Percentiles rank a stretch among this genome's conserved stretches.
Evolutionary conservation across 2,329 filamentous ascomycete species (phyloP).

Genomic region (Fusarium xylarioides): DNA sequence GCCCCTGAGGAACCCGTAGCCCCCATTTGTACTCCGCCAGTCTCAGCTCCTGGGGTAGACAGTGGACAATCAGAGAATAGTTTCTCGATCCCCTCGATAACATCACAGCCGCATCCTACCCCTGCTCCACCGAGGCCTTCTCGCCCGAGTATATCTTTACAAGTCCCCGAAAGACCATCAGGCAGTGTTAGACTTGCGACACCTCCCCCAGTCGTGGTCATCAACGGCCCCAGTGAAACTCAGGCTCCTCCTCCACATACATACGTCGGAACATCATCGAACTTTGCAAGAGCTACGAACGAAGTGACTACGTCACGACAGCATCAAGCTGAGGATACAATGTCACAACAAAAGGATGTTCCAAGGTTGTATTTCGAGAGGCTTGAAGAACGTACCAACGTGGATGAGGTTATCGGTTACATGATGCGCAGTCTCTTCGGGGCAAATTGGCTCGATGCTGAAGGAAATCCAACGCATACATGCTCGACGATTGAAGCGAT

Average conservation of each 20-base stretch:
- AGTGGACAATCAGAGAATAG: slow-evolving; percentile 1
- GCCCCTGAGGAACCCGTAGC: slow-evolving; percentile 14
- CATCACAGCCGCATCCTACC: slow-evolving; percentile 20
- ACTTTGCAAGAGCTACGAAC: slow-evolving; percentile 35
- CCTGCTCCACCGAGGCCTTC: slow-evolving; percentile 39
- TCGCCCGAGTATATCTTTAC: slow-evolving; percentile 52
- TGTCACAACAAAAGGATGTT: slow-evolving; percentile 27
- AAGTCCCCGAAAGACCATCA: slow-evolving; percentile 61
- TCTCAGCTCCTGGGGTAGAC: neutral
- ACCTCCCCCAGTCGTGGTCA: slow-evolving; percentile 53
- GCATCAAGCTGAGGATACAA: slow-evolving; percentile 5
- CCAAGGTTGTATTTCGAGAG: slow-evolving; percentile 49
- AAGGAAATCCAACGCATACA: slow-evolving; percentile 53
- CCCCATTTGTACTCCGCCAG: slow-evolving; percentile 6
- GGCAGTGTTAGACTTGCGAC: slow-evolving; percentile 71
- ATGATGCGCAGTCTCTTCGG: slow-evolving; percentile 61
- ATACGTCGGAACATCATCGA: slow-evolving; percentile 6
- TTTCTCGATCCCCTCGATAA: slow-evolving; percentile 12
- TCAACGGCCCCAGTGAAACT: slow-evolving; percentile 28
- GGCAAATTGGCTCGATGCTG: slow-evolving; percentile 61
- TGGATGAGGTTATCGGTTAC: slow-evolving; percentile 64
- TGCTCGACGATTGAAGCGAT: slow-evolving; percentile 62
- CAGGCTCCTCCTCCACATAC: neutral
- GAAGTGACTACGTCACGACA: slow-evolving; percentile 18
- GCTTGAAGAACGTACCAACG: slow-evolving; percentile 60